Evolutionary conservation across 1,284 basidiomycete species (phyloP), one percentile per base, ranked within the genome.

Genomic region (Austroboletus sp.): DNA sequence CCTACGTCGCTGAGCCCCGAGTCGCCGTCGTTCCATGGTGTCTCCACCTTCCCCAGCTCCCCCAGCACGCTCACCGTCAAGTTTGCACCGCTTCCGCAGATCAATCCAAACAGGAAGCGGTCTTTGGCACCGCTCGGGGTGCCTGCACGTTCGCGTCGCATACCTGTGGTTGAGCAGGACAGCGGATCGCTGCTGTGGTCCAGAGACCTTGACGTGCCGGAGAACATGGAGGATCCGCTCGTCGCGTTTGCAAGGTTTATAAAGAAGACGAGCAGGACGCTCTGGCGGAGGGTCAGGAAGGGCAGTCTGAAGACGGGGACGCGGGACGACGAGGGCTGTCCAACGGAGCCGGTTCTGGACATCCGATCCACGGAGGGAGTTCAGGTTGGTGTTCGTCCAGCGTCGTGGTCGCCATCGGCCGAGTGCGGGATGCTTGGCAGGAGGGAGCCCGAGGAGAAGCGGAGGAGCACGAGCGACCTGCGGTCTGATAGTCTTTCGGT

Each of bases 61-160:
- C 53, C 52, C 17, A 37, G 32, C 46, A 60, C 49, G 4, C 58
- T 52, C 9, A 71, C 66, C 49, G 72, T 85, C 48, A 75, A 71
- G 50, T 85, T 85, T 52, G 82, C 83, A 0, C 82, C 82, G 0
- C 70, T 85, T 29, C 82, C 82, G 0, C 62, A 72, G 44, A 65
- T 74, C 12, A 76, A 72, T 15, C 78, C 76, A 2, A 70, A 76
- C 30, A 75, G 73, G 54, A 74, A 78, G 39, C 72, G 74, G 35
- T 76, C 74, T 6, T 63, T 68, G 36, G 67, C 71, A n/a, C 80
- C 78, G 13, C 69, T 85, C 13, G 82, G 82, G 21, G 73, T 82
- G 53, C 75, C 79, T 42, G 78, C 75, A n/a, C 76, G 79, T 42
- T 70, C 70, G 21, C 65, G 69, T 33, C 62, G 68, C 43, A 66